phyloP scores from a whole-genome alignment of 78 protist genomes.

The Planoprotostelium fungivorum region DNA sequence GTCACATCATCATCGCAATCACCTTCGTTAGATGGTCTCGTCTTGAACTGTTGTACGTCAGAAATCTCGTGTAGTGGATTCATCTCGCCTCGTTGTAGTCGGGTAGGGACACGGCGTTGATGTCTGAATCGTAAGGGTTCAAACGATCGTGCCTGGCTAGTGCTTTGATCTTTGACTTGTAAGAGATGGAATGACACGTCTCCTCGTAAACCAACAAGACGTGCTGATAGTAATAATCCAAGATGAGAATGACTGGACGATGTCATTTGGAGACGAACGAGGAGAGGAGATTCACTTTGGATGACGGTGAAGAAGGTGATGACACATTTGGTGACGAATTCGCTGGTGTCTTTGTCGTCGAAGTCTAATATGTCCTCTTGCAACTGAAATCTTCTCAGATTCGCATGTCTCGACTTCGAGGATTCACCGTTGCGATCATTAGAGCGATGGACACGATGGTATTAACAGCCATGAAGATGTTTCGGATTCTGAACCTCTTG shows the following conservation, averaged over 20 bases:
- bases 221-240: neutral
- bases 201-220: neutral
- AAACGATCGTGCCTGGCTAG: neutral
- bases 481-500: neutral
- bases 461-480: neutral
- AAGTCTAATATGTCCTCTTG: neutral
- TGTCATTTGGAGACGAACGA: neutral
- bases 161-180: neutral
- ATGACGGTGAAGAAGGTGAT: neutral
- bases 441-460: neutral
- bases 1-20: too few relatives aligned
- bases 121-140: neutral
- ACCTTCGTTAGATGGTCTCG: too few relatives aligned
- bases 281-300: neutral
- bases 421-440: neutral
- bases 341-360: neutral
- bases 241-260: neutral
- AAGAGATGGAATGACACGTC: neutral
- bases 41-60: too few relatives aligned
- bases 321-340: neutral
- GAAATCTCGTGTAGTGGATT: too few relatives aligned
- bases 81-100: too few relatives aligned
- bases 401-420: neutral
- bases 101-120: too few relatives aligned
- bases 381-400: too few relatives aligned